Conservation (phyloP, 768 basidiomycete species). For the Mycena indigotica region DNA sequence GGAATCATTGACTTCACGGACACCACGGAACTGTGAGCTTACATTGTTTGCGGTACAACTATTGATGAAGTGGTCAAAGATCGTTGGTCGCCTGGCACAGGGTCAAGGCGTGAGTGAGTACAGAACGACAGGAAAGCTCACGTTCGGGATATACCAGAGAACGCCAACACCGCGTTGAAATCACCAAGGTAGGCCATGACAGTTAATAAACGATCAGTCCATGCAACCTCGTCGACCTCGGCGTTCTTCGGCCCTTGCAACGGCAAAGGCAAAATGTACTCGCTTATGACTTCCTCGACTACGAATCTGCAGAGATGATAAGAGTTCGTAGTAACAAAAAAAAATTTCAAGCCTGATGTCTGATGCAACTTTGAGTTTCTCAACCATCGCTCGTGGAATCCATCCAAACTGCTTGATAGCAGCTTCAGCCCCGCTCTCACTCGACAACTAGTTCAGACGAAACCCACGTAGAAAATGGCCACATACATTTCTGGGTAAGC, state of each 20-base stretch:
- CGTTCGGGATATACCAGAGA: constrained; percentile 68
- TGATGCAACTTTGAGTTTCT: constrained; percentile 47
- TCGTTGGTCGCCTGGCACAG: constrained; percentile 58
- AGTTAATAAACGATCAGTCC: constrained; percentile 82
- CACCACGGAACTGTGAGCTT: constrained; percentile 31
- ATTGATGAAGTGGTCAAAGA: constrained; percentile 70
- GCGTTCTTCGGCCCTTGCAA: constrained; percentile 44
- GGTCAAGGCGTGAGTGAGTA: constrained; percentile 4
- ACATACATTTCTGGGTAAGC: constrained; percentile 91
- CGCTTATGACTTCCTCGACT: constrained; percentile 68
- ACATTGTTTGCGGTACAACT: constrained; percentile 85
- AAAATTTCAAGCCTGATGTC: constrained; percentile 58
- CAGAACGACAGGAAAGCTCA: constrained; percentile 38
- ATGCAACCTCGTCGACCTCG: constrained; percentile 76
- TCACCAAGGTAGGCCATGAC: constrained; percentile 68
- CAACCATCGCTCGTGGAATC: constrained; percentile 82
- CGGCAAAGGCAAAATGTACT: constrained; percentile 84
- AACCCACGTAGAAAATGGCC: background rate
- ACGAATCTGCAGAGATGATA: constrained; percentile 42
- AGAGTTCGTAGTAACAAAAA: background rate
- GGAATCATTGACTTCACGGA: constrained; percentile 1
- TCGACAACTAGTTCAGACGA: constrained; percentile 33
- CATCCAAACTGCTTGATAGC: constrained; percentile 85
- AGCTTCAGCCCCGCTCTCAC: constrained; percentile 75
- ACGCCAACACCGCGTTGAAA: constrained; percentile 53